phyloP scores from a whole-genome alignment of 2,329 filamentous ascomycete genomes.

The Microdochium trichocladiopsis region DNA sequence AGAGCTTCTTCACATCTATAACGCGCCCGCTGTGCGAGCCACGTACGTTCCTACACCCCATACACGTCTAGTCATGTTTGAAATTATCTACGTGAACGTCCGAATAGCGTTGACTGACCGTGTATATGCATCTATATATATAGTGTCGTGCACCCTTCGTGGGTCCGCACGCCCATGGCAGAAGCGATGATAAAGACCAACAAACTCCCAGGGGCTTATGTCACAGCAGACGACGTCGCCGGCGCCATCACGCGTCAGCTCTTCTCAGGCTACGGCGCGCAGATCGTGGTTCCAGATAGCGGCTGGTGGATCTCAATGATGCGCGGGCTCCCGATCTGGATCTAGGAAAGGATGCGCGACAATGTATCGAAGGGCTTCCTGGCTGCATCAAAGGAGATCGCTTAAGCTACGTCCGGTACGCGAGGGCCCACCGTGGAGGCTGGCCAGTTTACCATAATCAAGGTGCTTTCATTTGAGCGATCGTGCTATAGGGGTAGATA shows the following conservation, averaged over 20 bases:
- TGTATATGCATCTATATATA: neutral
- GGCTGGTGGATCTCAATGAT: neutral
- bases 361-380: neutral
- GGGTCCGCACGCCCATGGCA: neutral
- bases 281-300: neutral
- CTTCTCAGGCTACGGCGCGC: neutral
- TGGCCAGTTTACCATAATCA: neutral
- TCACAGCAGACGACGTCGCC: neutral
- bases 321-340: neutral
- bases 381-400: neutral
- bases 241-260: neutral
- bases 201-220: neutral
- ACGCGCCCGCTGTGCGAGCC: slow-evolving; percentile 52
- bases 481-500: neutral
- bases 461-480: neutral
- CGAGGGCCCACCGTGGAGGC: neutral
- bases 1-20: slow-evolving; percentile 52
- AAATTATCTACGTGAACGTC: neutral
- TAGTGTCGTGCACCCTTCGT: neutral
- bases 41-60: neutral
- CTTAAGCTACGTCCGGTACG: neutral
- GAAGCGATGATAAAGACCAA: neutral
- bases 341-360: neutral
- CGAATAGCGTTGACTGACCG: neutral
- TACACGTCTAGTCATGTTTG: neutral